Base-by-base conservation (phyloP, 768 basidiomycete genomes). In the Termitomyces titanicus region DNA sequence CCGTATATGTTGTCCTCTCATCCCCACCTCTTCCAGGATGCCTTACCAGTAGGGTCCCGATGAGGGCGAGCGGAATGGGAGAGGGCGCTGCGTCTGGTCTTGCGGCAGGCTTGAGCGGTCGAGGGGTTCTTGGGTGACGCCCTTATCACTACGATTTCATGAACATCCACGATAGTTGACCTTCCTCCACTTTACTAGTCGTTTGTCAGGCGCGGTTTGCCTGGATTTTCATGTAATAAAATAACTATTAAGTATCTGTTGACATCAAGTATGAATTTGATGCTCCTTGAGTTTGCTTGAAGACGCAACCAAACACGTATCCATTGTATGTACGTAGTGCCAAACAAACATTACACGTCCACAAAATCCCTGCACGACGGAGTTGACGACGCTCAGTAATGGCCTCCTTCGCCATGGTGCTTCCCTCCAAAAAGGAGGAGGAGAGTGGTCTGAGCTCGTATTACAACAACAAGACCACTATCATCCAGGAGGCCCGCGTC, bases 381-480 rank as follows among this genome's bases (percentile, higher is more conserved):
- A n/a, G n/a, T n/a, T n/a, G n/a, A n/a, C n/a, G n/a, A 59, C 45
- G 53, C 39, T 54, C 58, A 59, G 65, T 67, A 60, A 80, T 81
- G 79, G 75, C 74, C 56, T 76, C 78, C 63, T 79, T 81, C 66
- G 75, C 73, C 68, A 83, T 90, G 84, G 81, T 86, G 62, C 87
- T 91, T 73, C 79, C 81, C 66, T 92, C 88, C 62, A 98, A 98
- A 80, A 95, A 95, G 79, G 95, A 98, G 74, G 96, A 98, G 66
- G 95, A 97, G 77, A 86, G 82, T 71, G 88, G 92, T 51, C 84
- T 97, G 64, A 93, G 90, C 78, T 83, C 87, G 50, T 95, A 90
- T 72, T 91, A 92, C 71, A 93, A 93, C 75, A 96, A 98, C 80
- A 98, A 98, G 74, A 95, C 93, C 20, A 97, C 96, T 1, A 89